A percentile compares a stretch with the other conserved stretches of the same genome.
These are phyloP conservation scores for Chrysoporthe cubensis DNA, from an alignment of 2,329 filamentous ascomycete genomes.

Conservation along the genomic window DNA sequence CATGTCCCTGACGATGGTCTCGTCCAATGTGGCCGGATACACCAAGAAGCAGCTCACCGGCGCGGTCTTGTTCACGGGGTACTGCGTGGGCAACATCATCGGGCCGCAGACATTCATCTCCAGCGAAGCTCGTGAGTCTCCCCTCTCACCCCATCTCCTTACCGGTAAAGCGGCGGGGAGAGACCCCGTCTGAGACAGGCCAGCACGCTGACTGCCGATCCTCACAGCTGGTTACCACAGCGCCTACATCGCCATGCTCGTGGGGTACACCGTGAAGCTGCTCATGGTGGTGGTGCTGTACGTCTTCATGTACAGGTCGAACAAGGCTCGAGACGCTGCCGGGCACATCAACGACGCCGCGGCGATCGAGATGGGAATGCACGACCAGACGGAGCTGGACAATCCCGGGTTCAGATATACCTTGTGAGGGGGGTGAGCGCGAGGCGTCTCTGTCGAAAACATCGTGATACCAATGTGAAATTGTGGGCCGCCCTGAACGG, in stretches of 20 bases:
- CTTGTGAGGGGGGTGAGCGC: slow-evolving; percentile 15
- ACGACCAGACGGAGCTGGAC: slow-evolving; percentile 38
- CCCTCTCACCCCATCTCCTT: not conserved
- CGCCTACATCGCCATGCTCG: slow-evolving; percentile 40
- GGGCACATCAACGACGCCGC: slow-evolving; percentile 35
- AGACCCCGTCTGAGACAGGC: not conserved
- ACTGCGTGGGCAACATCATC: slow-evolving; percentile 40
- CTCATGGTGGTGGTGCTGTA: slow-evolving; percentile 35
- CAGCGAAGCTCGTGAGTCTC: slow-evolving; percentile 48
- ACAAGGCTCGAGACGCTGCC: slow-evolving; percentile 37
- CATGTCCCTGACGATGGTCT: slow-evolving; percentile 40
- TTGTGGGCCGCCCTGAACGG: too few species aligned
- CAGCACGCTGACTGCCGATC: not conserved
- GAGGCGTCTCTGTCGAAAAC: not conserved
- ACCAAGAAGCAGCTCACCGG: slow-evolving; percentile 40
- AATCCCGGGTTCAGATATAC: slow-evolving; percentile 38
- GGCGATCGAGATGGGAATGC: slow-evolving; percentile 38
- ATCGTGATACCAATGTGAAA: not conserved
- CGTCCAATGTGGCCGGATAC: slow-evolving; percentile 39
- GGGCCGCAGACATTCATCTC: slow-evolving; percentile 40
- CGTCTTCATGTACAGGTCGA: slow-evolving; percentile 37
- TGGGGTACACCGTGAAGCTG: slow-evolving; percentile 38
- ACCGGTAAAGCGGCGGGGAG: not conserved
- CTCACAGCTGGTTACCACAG: slow-evolving; percentile 36
- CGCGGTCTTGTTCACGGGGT: slow-evolving; percentile 37